Evolutionary conservation across 805 yeast species (phyloP).

Genomic region (Komagataella phaffii): DNA sequence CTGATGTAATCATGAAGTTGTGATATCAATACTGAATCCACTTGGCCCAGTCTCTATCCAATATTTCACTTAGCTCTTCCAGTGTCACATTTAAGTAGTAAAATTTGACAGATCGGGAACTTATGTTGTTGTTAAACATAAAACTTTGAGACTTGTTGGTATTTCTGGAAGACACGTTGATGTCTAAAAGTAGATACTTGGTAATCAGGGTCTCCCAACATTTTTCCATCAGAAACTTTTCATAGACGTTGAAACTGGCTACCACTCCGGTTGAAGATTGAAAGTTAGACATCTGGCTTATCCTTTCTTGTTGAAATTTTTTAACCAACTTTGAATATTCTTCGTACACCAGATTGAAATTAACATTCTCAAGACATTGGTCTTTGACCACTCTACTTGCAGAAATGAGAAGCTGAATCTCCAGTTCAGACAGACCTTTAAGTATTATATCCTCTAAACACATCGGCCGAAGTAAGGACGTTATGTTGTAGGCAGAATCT

Average conservation of each 20-base stretch:
- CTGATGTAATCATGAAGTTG: background rate
- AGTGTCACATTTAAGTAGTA: conserved; percentile 37
- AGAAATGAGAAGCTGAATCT: conserved; percentile 56
- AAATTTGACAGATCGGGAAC: conserved; percentile 23
- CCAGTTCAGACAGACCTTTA: conserved; percentile 50
- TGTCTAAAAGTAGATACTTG: conserved; percentile 31
- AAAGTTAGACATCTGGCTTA: conserved; percentile 13
- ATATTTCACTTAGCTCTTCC: conserved; percentile 14
- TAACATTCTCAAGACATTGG: conserved; percentile 39
- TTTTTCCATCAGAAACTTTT: conserved; percentile 42
- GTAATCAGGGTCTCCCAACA: conserved; percentile 64
- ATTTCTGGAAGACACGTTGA: conserved; percentile 4
- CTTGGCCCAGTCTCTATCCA: background rate
- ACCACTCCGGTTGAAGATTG: conserved; percentile 21
- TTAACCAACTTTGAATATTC: conserved; percentile 56
- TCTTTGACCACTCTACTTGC: conserved; percentile 56
- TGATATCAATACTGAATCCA: background rate
- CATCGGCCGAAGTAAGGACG: conserved; percentile 15
- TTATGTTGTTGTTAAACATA: conserved; percentile 9
- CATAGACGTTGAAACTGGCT: conserved; percentile 40
- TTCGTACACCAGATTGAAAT: conserved; percentile 62
- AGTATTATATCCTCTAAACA: conserved; percentile 8
- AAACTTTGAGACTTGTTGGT: conserved; percentile 10
- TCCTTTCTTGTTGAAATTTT: conserved; percentile 21
- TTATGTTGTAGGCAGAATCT: background rate